Evolutionary conservation across 129 eudicot genomes (phyloP).

Genomic region (Escallonia herrerae): DNA sequence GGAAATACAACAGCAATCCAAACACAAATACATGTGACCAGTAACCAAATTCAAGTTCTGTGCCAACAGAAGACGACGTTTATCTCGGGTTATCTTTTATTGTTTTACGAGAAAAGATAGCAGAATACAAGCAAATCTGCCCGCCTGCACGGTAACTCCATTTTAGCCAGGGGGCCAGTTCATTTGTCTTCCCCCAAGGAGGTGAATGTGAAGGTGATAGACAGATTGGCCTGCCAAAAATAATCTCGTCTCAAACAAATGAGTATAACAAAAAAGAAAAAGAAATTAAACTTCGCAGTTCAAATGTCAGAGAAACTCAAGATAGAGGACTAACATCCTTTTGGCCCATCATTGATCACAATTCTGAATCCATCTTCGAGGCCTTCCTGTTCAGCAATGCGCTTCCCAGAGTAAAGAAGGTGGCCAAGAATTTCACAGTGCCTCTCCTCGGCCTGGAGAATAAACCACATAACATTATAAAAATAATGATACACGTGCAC

Average conservation of each 20-base stretch:
- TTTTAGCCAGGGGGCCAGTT: slow-evolving; percentile 98
- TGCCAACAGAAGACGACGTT: too few relatives aligned
- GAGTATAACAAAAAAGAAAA: background rate
- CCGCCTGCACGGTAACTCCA: too few relatives aligned
- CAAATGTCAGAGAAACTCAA: background rate
- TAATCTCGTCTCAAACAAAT: background rate
- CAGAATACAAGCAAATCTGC: too few relatives aligned
- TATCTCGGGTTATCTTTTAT: too few relatives aligned
- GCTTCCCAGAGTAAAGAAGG: slow-evolving; percentile 86
- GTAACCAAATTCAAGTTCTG: too few relatives aligned
- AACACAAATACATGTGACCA: too few relatives aligned
- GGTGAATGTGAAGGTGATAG: slow-evolving; percentile 83
- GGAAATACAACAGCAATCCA: too few relatives aligned
- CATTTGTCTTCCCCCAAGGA: slow-evolving; percentile 97
- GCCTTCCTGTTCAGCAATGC: slow-evolving; percentile 94
- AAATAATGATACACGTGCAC: too few relatives aligned
- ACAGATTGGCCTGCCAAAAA: slow-evolving; percentile 85
- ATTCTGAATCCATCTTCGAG: slow-evolving; percentile 86
- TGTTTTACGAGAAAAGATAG: too few relatives aligned
- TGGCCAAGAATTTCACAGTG: slow-evolving; percentile 83
- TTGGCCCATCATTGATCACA: slow-evolving; percentile 92
- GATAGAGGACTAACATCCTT: slow-evolving; percentile 54
- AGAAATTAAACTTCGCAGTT: background rate
- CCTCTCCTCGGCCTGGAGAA: slow-evolving; percentile 82
- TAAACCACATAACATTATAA: background rate